phyloP scores from a whole-genome alignment of 225 moss, liverwort and hornwort genomes.

The Physcomitrium patens region DNA sequence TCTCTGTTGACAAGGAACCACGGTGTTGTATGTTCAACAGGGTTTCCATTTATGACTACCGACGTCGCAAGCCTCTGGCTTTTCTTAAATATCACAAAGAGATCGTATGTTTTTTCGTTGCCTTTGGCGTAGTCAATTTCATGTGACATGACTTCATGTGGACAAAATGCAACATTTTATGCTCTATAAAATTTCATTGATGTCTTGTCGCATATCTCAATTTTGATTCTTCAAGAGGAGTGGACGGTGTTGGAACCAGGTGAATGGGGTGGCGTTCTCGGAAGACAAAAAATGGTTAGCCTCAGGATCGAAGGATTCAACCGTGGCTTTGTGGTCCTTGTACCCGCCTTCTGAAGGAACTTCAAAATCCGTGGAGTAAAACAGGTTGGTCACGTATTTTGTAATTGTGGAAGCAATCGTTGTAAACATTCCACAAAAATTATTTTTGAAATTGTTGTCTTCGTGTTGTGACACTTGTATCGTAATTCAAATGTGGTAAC shows the following conservation, averaged over 20 bases:
- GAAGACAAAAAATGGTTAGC: constrained; percentile 61
- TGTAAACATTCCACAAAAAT: neutral
- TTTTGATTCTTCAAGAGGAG: constrained; percentile 11
- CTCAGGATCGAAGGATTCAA: constrained; percentile 61
- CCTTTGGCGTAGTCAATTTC: constrained; percentile 2
- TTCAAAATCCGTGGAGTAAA: constrained; percentile 10
- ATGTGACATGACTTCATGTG: neutral
- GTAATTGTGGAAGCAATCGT: neutral
- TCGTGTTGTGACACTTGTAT: neutral
- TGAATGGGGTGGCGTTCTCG: constrained; percentile 61
- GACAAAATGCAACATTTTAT: neutral
- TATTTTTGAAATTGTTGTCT: neutral
- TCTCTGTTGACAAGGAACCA: constrained; percentile 9
- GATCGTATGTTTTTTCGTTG: constrained; percentile 48
- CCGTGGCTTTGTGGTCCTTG: constrained; percentile 68
- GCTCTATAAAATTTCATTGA: constrained; percentile 8
- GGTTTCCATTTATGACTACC: constrained; percentile 81
- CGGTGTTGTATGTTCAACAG: constrained; percentile 43
- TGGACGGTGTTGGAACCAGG: constrained; percentile 39
- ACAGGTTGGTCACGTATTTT: neutral
- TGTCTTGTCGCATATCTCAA: neutral
- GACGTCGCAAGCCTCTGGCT: constrained; percentile 71
- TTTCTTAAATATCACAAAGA: constrained; percentile 87
- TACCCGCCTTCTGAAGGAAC: constrained; percentile 47
- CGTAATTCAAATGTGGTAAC: neutral